Evolutionary conservation across 1,284 basidiomycete species (phyloP).

Genomic region (Trametes polyzona): DNA sequence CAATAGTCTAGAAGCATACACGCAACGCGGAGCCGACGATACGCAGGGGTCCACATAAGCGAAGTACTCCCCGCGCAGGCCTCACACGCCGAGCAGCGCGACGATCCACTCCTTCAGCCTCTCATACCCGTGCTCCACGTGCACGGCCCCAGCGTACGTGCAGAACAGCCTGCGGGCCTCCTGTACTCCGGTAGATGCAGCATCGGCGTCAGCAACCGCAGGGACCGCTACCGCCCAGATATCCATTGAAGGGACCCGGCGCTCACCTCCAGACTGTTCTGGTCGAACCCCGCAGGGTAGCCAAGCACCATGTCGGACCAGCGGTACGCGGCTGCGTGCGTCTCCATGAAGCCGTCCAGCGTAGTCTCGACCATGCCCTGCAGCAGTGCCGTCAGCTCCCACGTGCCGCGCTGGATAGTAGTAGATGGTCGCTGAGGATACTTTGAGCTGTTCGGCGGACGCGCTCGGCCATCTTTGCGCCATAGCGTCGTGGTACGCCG

Average conservation of each 20-base stretch:
- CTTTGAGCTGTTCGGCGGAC: neutral
- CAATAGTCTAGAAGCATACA: neutral
- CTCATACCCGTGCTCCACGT: conserved; percentile 1
- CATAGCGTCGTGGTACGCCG: conserved; percentile 5
- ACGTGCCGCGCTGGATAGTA: no score
- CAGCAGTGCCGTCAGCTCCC: neutral
- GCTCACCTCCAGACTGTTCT: neutral
- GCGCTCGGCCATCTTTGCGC: neutral
- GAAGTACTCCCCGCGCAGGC: neutral
- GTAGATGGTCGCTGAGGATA: no score
- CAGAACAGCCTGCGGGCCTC: conserved; percentile 2
- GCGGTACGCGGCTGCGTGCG: neutral
- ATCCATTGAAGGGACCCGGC: no score
- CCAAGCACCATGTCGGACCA: neutral
- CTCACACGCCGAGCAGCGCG: neutral
- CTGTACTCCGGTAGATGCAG: neutral
- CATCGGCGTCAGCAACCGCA: no score
- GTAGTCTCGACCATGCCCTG: neutral
- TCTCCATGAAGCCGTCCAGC: neutral
- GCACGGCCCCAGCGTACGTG: conserved; percentile 2
- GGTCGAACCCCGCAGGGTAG: conserved; percentile 2
- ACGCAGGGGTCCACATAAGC: neutral
- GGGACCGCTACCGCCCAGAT: no score
- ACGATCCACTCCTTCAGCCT: neutral
- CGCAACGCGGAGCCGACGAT: no score